Evolutionary conservation across 306 rosid genomes (phyloP).

Genomic region (Vicia faba): DNA sequence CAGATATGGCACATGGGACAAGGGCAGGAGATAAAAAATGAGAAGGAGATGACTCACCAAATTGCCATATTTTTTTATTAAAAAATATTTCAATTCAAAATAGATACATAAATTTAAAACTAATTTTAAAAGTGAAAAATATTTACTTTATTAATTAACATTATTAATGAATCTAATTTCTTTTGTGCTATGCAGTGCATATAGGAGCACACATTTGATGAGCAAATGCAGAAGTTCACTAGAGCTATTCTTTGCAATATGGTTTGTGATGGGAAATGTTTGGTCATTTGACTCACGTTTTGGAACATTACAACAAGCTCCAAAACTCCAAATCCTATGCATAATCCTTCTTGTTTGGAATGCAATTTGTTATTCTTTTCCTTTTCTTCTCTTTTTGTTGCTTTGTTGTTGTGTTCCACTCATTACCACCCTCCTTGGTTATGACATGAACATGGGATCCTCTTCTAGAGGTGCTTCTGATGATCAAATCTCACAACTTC

Average conservation of each 20-base stretch:
- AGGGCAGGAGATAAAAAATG: not conserved
- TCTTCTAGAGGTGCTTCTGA: conserved; percentile 72
- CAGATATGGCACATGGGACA: conserved; percentile 30
- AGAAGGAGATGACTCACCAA: conserved; percentile 9
- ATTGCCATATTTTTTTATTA: not conserved
- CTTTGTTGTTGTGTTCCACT: conserved; percentile 87
- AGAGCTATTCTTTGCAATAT: conserved; percentile 84
- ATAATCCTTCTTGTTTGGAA: conserved; percentile 78
- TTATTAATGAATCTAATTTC: not conserved
- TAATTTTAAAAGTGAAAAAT: not conserved
- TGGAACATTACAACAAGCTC: conserved; percentile 67
- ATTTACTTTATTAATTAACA: no score
- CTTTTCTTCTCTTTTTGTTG: conserved; percentile 74
- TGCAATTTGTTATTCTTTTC: conserved; percentile 89
- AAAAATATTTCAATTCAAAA: not conserved
- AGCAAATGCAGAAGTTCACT: conserved; percentile 69
- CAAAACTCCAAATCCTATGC: conserved; percentile 73
- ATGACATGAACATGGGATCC: conserved; percentile 79
- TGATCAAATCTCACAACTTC: conserved; percentile 77
- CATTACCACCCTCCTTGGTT: conserved; percentile 66
- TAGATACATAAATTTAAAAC: not conserved
- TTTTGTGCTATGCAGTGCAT: conserved; percentile 5
- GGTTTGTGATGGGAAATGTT: conserved; percentile 99
- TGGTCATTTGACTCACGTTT: conserved; percentile 88
- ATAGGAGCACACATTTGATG: conserved; percentile 72